Evolutionary conservation across 2,329 filamentous ascomycete genomes (phyloP), one percentile per base, ranked within the genome.

Genomic region (Fusarium pininemorale): DNA sequence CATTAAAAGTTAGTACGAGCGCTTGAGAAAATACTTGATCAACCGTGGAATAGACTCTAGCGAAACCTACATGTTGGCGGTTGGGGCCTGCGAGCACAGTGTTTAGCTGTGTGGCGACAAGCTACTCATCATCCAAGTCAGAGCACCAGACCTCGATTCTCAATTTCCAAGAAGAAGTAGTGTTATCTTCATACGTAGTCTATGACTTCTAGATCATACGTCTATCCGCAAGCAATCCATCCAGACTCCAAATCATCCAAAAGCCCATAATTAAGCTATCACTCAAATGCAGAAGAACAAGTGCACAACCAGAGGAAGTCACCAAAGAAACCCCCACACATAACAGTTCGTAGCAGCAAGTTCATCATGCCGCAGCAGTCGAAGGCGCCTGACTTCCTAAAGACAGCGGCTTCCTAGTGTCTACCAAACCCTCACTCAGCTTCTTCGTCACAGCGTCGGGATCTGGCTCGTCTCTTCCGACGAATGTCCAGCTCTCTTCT

Each of bases 401-500:
- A 47, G 76, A 64, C 22, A 77, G 45, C 44, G 76, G 65, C 63
- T 72, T 79, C 47, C 75, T 75, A 28, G 63, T 73, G 26, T 48
- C 72, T 20, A 74, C 50, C 30, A 83, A 73, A 13, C 81, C 82
- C 54, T 82, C 82, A 69, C 82, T 83, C 57, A 85, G 74, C 63
- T 82, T 83, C 79, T 82, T 83, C 20, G 83, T 85, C 50, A 82
- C 77, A 24, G 82, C 81, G 22, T 86, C 85, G 3, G 84, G 82
- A 53, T 87, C 85, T 1, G 83, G 84, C 70, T 86, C 86, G 60
- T 85, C 85, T 37, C 82, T 84, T 11, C 94, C 94, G 26, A 98
- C 89, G 82, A 98, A 94, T 0, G 95, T 98, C 96, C 95, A 98
- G 79, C 92, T 94, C 80, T 97, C 94, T 70, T 93, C 92, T 18